Conservation (phyloP, 2,329 filamentous ascomycete species). For the Hirsutella thompsonii region DNA sequence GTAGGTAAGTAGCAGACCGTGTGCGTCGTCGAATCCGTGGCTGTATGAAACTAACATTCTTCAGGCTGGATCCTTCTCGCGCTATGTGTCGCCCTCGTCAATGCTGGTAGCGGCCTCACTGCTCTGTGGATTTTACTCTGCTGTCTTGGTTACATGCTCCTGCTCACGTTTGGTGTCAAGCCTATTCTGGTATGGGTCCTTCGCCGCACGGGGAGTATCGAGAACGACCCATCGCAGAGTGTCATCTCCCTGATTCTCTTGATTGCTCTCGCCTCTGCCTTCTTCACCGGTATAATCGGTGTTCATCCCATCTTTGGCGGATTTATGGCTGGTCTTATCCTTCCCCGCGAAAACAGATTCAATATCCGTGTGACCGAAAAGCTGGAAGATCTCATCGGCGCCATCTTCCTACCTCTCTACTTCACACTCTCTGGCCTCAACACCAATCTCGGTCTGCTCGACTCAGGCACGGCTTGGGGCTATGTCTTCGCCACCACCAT, state of each 20-base stretch:
- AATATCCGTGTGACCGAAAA: slow-evolving; percentile 88
- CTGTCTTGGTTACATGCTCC: slow-evolving; percentile 60
- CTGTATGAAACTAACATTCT: no score
- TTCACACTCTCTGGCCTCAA: slow-evolving; percentile 85
- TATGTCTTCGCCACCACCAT: slow-evolving; percentile 77
- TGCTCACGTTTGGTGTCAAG: slow-evolving; percentile 60
- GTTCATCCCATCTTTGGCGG: slow-evolving; percentile 91
- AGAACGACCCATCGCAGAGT: slow-evolving; percentile 78
- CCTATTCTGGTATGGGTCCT: slow-evolving; percentile 67
- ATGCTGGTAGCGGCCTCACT: slow-evolving; percentile 68
- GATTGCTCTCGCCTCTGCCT: slow-evolving; percentile 64
- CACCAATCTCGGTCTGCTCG: slow-evolving; percentile 74
- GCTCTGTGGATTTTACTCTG: slow-evolving; percentile 77
- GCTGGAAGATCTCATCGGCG: slow-evolving; percentile 79
- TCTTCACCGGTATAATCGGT: slow-evolving; percentile 82
- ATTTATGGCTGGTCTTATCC: slow-evolving; percentile 80
- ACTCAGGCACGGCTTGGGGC: slow-evolving; percentile 73
- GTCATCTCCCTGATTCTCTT: slow-evolving; percentile 75
- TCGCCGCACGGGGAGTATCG: slow-evolving; percentile 59
- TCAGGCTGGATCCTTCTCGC: slow-evolving; percentile 73
- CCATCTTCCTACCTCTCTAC: slow-evolving; percentile 79
- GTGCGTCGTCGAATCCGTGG: no score
- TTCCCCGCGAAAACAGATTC: slow-evolving; percentile 80
- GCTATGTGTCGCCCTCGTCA: slow-evolving; percentile 85
- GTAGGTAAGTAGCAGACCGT: slow-evolving; percentile 20